Evolutionary conservation across 345 rosid genomes (phyloP), one percentile per base, ranked within the genome.

Genomic region (Turnera subulata): DNA sequence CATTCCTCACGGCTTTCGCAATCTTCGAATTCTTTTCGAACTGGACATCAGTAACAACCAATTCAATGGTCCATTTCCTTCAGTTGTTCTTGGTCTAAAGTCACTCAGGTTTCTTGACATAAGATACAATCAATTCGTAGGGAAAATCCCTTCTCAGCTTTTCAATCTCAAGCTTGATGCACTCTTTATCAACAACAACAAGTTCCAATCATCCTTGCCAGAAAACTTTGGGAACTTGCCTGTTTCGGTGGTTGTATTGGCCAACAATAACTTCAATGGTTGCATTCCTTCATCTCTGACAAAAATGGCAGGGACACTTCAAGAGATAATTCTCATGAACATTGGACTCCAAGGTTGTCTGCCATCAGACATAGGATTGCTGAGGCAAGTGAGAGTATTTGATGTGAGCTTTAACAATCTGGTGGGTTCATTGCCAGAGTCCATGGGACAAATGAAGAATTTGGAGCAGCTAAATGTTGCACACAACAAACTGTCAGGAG

Each of bases 401-500:
- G 98, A 91, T 63, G 75, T 88, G 20, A 81, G 95, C 56, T 73
- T 21, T 35, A 91, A 91, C 70, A 65, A 71, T 22, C 73, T 91
- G 39, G 86, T 81, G 6, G 98, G 98, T 52, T 37, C 75, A 1
- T 68, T 91, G 62, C 95, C 95, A 8, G 78, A 75, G 50, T 75
- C 83, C 0, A 75, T 91, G 1, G 90, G 92, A 11, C 21, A 73
- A 38, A 81, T 91, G 92, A 77, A 77, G 88, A 72, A 58, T 43
- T 77, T 91, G 71, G 84, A 91, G 78, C 92, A 86, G 58, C 72
- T 88, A n/a, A 88, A 91, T 50, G 74, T 91, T 10, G 92, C 84
- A 0, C 62, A 74, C 42, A 91, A 91, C 61, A 74, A 58, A 48
- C 39, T 91, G 6, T 85, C 84, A 38, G 92, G 89, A n/a, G 40